Conservation (phyloP, 257 asterid species). For the Solanum peruvianum region DNA sequence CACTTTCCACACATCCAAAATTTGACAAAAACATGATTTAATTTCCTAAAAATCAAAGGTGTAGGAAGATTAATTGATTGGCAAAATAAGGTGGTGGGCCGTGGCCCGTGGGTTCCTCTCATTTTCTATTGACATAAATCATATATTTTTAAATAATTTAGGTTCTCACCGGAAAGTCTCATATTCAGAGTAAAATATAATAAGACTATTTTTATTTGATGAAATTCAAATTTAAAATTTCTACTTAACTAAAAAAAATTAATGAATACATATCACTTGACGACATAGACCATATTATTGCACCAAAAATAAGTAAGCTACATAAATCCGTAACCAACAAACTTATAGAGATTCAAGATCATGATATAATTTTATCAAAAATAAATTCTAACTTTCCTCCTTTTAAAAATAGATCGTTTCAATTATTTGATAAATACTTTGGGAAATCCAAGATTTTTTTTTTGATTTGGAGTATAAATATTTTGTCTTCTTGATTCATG, state of each 20-base stretch:
- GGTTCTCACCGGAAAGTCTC: not conserved
- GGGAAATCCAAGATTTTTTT: not conserved
- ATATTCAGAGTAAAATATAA: no score
- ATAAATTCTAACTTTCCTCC: not conserved
- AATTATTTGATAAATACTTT: not conserved
- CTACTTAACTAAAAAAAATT: not conserved
- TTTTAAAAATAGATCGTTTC: not conserved
- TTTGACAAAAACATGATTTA: not conserved
- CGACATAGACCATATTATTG: not conserved
- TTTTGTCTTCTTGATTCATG: not conserved
- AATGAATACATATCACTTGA: no score
- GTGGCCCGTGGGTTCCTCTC: not conserved
- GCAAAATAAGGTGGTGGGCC: not conserved
- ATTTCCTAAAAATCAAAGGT: not conserved
- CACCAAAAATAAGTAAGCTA: not conserved
- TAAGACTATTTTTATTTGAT: no score
- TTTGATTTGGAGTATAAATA: not conserved
- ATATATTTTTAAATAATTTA: no score
- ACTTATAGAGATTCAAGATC: not conserved
- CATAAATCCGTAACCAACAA: not conserved
- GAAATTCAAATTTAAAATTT: no score
- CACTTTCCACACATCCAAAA: not conserved
- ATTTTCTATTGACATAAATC: not conserved
- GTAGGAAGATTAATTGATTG: not conserved
- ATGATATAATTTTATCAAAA: not conserved